Conservation (phyloP, 1,139 yeast species). For the Magnusiomyces sp. region DNA sequence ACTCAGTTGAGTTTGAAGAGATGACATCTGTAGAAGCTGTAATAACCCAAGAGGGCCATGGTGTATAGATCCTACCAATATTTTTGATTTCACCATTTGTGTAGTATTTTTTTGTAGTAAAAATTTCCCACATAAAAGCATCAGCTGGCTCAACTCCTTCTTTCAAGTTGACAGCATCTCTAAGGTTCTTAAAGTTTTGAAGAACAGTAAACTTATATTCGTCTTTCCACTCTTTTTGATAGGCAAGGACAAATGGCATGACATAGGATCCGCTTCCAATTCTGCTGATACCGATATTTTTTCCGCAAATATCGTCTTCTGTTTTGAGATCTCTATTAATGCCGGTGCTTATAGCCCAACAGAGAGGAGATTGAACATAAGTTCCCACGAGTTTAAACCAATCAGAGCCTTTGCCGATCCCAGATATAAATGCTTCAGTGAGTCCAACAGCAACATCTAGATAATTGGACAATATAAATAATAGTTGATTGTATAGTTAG, state of each 20-base stretch:
- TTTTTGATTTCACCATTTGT: conserved; percentile 70
- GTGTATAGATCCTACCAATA: conserved; percentile 84
- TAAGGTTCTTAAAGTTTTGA: conserved; percentile 61
- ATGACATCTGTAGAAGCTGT: conserved; percentile 40
- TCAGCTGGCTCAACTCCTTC: conserved; percentile 43
- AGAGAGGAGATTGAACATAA: conserved; percentile 75
- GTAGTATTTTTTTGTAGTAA: conserved; percentile 78
- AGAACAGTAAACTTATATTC: conserved; percentile 46
- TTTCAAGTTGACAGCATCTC: conserved; percentile 65
- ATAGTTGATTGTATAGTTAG: not conserved
- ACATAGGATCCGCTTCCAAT: conserved; percentile 86
- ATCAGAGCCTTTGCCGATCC: conserved; percentile 61
- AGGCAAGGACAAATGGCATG: conserved; percentile 79
- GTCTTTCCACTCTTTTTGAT: conserved; percentile 40
- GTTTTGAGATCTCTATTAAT: conserved; percentile 45
- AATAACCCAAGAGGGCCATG: conserved; percentile 95
- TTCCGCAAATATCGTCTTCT: conserved; percentile 49
- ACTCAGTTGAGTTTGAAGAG: conserved; percentile 14
- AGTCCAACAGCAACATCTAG: conserved; percentile 67
- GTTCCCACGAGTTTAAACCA: conserved; percentile 66
- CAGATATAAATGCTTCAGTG: conserved; percentile 86
- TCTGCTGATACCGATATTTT: conserved; percentile 71
- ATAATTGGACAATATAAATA: not conserved
- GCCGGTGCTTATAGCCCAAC: conserved; percentile 86
- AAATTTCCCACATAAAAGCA: conserved; percentile 94